Evolutionary conservation across 345 rosid species (phyloP).

Genomic region (Bruguiera gymnorhiza): DNA sequence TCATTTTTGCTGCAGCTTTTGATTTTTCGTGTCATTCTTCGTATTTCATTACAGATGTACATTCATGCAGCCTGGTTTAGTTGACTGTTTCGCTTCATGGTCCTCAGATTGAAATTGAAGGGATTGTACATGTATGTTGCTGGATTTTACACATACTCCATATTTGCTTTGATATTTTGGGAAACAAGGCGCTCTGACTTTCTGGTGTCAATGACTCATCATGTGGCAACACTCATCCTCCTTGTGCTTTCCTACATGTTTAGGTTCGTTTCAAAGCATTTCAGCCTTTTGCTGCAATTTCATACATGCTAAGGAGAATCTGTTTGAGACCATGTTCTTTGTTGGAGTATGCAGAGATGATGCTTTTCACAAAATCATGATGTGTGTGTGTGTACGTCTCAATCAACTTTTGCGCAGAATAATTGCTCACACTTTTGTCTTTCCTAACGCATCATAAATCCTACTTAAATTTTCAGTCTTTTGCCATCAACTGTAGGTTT

Average conservation of each 20-base stretch:
- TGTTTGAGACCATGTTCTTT: neutral
- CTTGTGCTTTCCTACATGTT: constrained; percentile 57
- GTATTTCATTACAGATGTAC: neutral
- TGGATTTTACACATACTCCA: constrained; percentile 76
- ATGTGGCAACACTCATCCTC: constrained; percentile 52
- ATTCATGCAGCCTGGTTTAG: neutral
- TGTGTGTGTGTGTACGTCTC: too few species aligned
- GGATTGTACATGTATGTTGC: constrained; percentile 64
- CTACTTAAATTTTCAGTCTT: constrained; percentile 4
- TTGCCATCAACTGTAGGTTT: constrained; percentile 42
- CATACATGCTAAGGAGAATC: neutral
- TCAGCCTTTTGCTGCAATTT: neutral
- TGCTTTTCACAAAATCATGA: neutral
- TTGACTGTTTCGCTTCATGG: constrained; percentile 17
- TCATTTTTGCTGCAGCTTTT: neutral
- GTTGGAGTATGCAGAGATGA: neutral
- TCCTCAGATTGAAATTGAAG: constrained; percentile 62
- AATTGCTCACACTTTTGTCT: neutral
- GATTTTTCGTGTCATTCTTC: neutral
- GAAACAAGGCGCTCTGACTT: constrained; percentile 80
- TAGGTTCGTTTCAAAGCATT: constrained; percentile 40
- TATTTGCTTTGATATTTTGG: constrained; percentile 80
- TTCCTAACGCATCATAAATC: neutral
- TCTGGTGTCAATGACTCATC: constrained; percentile 71
- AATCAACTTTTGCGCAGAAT: too few species aligned